Evolutionary conservation across 2,329 filamentous ascomycete genomes (phyloP).

Genomic region (Chalaropsis ovoidea): DNA sequence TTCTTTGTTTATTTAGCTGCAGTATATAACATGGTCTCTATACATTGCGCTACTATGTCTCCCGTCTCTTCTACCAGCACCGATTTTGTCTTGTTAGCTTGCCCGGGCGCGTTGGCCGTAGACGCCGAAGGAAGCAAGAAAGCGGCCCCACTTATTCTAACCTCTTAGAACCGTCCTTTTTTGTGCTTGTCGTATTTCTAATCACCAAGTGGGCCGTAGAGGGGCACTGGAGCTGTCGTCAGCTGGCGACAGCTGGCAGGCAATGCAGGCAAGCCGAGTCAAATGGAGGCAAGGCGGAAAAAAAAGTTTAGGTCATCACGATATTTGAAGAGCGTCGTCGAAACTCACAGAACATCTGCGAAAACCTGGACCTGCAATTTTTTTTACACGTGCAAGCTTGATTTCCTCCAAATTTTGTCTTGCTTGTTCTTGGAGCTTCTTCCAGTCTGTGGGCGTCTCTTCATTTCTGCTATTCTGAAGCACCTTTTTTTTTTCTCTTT

Average conservation of each 20-base stretch:
- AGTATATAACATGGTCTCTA: not conserved
- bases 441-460: slow-evolving; percentile 14
- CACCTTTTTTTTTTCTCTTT: not conserved
- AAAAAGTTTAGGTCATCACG: slow-evolving; percentile 24
- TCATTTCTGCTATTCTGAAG: not conserved
- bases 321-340: slow-evolving; percentile 18
- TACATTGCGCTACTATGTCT: not conserved
- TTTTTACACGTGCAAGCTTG: not conserved
- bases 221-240: not conserved
- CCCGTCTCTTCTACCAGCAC: not conserved
- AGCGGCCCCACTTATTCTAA: not conserved
- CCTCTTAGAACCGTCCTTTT: not conserved
- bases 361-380: slow-evolving; percentile 11
- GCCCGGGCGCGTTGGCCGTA: not conserved
- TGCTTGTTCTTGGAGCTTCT: not conserved
- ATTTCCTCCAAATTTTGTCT: not conserved
- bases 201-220: not conserved
- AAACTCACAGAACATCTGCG: slow-evolving; percentile 24
- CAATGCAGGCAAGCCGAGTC: not conserved
- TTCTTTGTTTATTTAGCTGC: not conserved
- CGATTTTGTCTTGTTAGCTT: not conserved
- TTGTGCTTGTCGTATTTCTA: slow-evolving; percentile 3
- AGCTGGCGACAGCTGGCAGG: slow-evolving; percentile 13
- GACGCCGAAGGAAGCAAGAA: not conserved
- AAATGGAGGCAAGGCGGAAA: not conserved